phyloP scores from a whole-genome alignment of 176 grass and related monocot species.

The Poa pratensis region DNA sequence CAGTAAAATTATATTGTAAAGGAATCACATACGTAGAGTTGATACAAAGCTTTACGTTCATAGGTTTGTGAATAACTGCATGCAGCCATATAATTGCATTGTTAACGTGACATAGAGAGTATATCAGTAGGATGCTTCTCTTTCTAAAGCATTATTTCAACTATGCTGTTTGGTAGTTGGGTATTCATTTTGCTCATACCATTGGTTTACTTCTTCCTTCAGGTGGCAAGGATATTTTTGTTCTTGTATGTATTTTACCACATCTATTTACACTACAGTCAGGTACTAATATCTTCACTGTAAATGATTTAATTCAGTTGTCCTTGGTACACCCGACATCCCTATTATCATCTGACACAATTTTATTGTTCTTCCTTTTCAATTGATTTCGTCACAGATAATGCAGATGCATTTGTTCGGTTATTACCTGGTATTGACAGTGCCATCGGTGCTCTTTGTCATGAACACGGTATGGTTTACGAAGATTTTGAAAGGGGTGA shows the following conservation, averaged over 20 bases:
- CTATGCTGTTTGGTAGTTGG: conserved; percentile 13
- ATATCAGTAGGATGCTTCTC: background rate
- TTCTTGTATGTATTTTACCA: conserved; percentile 93
- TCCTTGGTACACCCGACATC: conserved; percentile 16
- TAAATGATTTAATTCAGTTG: conserved; percentile 22
- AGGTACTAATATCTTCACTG: conserved; percentile 58
- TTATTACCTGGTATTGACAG: conserved; percentile 58
- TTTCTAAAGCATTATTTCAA: conserved; percentile 5
- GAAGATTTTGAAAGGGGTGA: conserved; percentile 91
- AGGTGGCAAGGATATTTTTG: conserved; percentile 94
- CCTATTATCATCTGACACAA: conserved; percentile 17
- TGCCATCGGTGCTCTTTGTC: conserved; percentile 69
- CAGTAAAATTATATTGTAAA: background rate
- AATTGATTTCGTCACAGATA: conserved; percentile 54
- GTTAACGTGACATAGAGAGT: background rate
- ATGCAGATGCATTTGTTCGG: conserved; percentile 78
- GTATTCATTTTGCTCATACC: conserved; percentile 35
- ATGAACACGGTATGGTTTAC: conserved; percentile 94
- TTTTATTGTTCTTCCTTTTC: conserved; percentile 33
- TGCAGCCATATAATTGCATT: background rate
- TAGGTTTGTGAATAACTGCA: conserved; percentile 12
- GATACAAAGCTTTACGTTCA: background rate
- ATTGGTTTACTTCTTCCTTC: conserved; percentile 43
- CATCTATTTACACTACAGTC: conserved; percentile 81
- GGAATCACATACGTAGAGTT: background rate